Evolutionary conservation across 2,329 filamentous ascomycete genomes (phyloP).

Genomic region (Harringtonia lauricola): DNA sequence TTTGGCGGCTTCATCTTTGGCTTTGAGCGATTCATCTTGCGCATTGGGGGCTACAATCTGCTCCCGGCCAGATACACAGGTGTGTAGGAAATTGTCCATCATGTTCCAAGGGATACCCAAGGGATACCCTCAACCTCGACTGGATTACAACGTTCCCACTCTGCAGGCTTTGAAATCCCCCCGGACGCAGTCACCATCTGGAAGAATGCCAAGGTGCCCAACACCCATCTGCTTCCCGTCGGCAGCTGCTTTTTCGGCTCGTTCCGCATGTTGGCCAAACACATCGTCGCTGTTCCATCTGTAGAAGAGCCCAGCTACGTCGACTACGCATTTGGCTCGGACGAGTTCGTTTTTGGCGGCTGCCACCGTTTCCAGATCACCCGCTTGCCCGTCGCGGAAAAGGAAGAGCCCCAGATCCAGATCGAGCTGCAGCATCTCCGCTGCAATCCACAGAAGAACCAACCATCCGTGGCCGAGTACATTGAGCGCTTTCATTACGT

Average conservation of each 20-base stretch:
- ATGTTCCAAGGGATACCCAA: background rate
- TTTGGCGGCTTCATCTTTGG: conserved; percentile 4
- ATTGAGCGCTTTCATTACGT: conserved; percentile 1
- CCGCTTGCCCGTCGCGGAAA: background rate
- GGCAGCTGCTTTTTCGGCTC: conserved; percentile 5
- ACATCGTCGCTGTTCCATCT: background rate
- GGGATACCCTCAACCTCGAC: too few species aligned
- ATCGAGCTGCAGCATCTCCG: conserved; percentile 4
- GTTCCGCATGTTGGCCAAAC: conserved; percentile 2
- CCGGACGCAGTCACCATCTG: conserved; percentile 2
- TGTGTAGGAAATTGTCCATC: background rate
- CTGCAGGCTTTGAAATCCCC: background rate
- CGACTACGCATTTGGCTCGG: conserved; percentile 4
- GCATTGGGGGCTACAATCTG: conserved; percentile 2
- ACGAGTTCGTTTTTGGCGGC: conserved; percentile 4
- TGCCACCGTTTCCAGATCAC: conserved; percentile 4
- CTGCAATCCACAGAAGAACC: conserved; percentile 4
- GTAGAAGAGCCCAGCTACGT: conserved; percentile 3
- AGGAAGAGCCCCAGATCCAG: conserved; percentile 1
- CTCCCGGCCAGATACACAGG: conserved; percentile 4
- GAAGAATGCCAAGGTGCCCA: background rate
- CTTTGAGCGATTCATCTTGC: conserved; percentile 2
- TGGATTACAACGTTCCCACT: background rate
- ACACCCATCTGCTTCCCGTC: conserved; percentile 3
- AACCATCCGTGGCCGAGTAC: conserved; percentile 1